phyloP scores from a whole-genome alignment of 768 basidiomycete genomes.

The Boletus huronensis region DNA sequence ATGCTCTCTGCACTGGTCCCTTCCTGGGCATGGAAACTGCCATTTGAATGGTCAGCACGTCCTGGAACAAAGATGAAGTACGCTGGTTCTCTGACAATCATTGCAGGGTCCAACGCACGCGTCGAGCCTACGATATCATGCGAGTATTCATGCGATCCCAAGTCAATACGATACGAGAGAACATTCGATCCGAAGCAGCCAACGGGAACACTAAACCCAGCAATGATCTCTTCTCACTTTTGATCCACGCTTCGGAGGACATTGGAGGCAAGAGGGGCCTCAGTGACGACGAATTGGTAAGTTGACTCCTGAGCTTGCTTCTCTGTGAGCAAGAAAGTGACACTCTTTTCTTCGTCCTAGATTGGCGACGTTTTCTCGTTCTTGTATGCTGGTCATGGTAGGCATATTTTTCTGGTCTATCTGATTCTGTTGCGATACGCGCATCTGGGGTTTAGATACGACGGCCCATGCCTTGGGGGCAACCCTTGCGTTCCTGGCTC shows the following conservation, averaged over 20 bases:
- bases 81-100: background rate
- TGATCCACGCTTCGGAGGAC: conserved; percentile 17
- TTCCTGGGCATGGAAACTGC: conserved; percentile 20
- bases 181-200: background rate
- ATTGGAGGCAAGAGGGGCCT: conserved; percentile 14
- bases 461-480: conserved; percentile 31
- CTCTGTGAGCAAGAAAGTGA: background rate
- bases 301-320: background rate
- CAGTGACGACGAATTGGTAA: conserved; percentile 16
- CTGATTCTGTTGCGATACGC: background rate
- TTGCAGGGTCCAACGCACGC: conserved; percentile 15
- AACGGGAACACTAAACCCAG: background rate
- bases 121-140: conserved; percentile 18
- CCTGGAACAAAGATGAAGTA: background rate
- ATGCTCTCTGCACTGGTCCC: conserved; percentile 6
- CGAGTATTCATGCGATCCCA: conserved; percentile 18
- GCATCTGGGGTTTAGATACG: conserved; percentile 20
- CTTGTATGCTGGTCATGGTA: conserved; percentile 58
- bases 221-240: conserved; percentile 15
- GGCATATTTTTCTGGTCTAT: background rate
- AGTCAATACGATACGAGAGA: conserved; percentile 1
- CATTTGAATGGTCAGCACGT: conserved; percentile 11
- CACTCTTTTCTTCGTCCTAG: conserved; percentile 23
- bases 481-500: conserved; percentile 29
- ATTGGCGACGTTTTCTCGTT: conserved; percentile 51